Evolutionary conservation across 129 eudicot species (phyloP).

Genomic region (Escallonia rubra): DNA sequence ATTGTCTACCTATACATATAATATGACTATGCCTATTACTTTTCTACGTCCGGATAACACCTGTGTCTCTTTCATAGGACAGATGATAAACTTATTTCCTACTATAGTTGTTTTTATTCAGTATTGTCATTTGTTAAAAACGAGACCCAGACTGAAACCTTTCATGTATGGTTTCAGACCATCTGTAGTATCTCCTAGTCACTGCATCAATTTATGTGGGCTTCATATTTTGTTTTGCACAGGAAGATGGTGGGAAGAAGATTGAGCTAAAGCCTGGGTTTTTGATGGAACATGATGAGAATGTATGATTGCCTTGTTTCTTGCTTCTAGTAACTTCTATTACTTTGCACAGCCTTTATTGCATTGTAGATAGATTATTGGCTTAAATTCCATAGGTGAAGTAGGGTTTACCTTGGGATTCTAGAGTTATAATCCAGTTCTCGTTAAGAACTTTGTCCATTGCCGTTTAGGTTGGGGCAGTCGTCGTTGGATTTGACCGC

Average conservation of each 20-base stretch:
- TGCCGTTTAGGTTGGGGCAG: conserved; percentile 86
- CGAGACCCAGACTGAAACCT: not conserved
- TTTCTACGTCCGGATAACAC: no score
- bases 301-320: conserved; percentile 33
- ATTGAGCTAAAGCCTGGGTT: conserved; percentile 97
- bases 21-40: no score
- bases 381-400: no score
- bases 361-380: no score
- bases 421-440: not conserved
- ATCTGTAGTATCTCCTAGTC: not conserved
- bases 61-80: no score
- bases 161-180: not conserved
- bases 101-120: no score
- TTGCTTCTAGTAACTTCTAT: conserved; percentile 2
- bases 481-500: conserved; percentile 99
- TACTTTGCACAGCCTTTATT: not conserved
- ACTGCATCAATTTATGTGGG: not conserved
- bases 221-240: conserved; percentile 24
- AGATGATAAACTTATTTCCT: no score
- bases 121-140: no score
- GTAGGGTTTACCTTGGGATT: no score
- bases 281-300: conserved; percentile 82
- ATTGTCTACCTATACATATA: no score
- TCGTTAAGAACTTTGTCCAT: conserved; percentile 10
- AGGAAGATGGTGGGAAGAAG: conserved; percentile 96